phyloP scores from a whole-genome alignment of 345 rosid genomes.

The Salix koriyanagi region DNA sequence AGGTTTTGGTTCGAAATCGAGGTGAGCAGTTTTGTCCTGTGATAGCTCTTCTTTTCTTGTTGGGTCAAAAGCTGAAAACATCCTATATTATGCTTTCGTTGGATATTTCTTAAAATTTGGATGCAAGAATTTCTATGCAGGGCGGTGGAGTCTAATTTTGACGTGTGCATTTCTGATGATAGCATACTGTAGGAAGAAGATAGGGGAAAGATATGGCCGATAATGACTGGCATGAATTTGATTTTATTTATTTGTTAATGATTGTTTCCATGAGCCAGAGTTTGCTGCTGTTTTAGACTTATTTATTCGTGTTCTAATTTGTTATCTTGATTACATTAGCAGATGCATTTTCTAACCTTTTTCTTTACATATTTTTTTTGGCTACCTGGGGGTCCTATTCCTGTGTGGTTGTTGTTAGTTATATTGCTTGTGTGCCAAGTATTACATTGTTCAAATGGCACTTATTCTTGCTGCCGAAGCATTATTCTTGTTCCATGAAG shows the following conservation, averaged over 20 bases:
- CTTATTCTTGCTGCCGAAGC: background rate
- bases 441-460: background rate
- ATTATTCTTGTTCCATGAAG: background rate
- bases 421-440: background rate
- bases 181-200: background rate
- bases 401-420: background rate
- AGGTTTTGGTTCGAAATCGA: slow-evolving; percentile 43
- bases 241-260: background rate
- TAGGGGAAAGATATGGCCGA: background rate
- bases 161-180: background rate
- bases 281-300: background rate
- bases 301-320: background rate
- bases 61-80: background rate
- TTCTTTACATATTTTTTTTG: background rate
- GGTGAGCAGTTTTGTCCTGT: slow-evolving; percentile 27
- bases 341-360: background rate
- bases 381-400: too few species aligned
- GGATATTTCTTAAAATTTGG: background rate
- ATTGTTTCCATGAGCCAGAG: background rate
- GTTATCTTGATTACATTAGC: background rate
- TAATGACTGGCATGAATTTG: background rate
- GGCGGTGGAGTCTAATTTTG: background rate
- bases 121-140: background rate
- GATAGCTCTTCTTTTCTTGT: background rate
- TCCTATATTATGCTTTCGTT: background rate